A percentile compares a stretch with the other conserved stretches of the same genome.
phyloP scores from a whole-genome alignment of 441 rosid genomes.

The Populus hybrid region DNA sequence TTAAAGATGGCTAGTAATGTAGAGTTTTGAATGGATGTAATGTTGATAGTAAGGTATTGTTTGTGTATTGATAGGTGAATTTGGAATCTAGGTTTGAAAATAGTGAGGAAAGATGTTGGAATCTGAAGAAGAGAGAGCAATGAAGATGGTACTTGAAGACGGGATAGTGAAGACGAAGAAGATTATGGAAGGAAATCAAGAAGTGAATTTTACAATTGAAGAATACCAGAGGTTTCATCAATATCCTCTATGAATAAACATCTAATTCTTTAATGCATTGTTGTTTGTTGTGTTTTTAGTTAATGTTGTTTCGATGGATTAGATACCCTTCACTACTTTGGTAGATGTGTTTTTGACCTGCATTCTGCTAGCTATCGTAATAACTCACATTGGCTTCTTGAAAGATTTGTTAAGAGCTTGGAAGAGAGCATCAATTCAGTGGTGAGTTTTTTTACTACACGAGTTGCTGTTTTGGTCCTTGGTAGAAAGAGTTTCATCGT shows the following conservation, averaged over 20 bases:
- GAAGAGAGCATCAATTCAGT: constrained; percentile 1
- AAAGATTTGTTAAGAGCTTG: constrained; percentile 7
- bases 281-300: background rate
- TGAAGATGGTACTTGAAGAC: constrained; percentile 24
- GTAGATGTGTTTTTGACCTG: constrained; percentile 10
- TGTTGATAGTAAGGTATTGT: background rate
- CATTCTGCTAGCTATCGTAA: background rate
- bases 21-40: background rate
- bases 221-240: constrained; percentile 27
- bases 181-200: constrained; percentile 34
- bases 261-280: background rate
- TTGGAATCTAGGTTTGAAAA: background rate
- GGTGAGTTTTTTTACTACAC: background rate
- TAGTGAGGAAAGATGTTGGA: background rate
- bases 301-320: constrained; percentile 2
- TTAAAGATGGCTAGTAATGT: background rate
- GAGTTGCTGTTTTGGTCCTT: background rate
- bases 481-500: background rate
- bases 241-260: constrained; percentile 1
- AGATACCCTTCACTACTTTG: constrained; percentile 5
- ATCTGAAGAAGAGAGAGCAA: background rate
- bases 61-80: background rate
- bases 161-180: constrained; percentile 33
- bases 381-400: background rate
- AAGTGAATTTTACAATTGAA: constrained; percentile 27